Percentiles rank a stretch among this genome's conserved stretches.
Conservation (phyloP, 768 basidiomycete genomes). For the Pleurotus sapidus region DNA sequence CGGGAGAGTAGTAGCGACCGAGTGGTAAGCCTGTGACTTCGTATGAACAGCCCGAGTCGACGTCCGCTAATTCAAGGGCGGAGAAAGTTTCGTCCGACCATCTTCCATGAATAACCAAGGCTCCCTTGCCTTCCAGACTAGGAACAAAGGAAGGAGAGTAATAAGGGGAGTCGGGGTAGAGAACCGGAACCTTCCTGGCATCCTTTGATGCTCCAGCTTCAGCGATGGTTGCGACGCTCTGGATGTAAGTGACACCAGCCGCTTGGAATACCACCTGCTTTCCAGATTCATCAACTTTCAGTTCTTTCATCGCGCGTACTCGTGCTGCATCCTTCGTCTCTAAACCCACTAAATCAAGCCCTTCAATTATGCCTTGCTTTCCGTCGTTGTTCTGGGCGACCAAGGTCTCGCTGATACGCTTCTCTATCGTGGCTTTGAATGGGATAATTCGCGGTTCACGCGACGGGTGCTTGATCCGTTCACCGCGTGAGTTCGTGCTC, state of each 20-base stretch:
- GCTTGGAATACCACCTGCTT: constrained; percentile 60
- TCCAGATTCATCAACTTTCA: constrained; percentile 55
- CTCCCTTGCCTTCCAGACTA: constrained; percentile 28
- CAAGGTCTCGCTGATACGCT: constrained; percentile 62
- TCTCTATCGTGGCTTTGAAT: constrained; percentile 63
- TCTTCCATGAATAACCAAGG: constrained; percentile 56
- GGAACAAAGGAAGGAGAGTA: constrained; percentile 70
- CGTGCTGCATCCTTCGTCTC: constrained; percentile 56
- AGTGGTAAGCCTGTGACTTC: constrained; percentile 56
- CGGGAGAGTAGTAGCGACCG: constrained; percentile 63
- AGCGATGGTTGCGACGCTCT: constrained; percentile 28
- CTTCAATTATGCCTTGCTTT: constrained; percentile 6
- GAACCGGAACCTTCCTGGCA: constrained; percentile 42
- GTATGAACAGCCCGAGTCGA: constrained; percentile 38
- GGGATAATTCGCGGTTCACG: constrained; percentile 45
- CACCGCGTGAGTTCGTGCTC: constrained; percentile 45
- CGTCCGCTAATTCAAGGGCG: constrained; percentile 61
- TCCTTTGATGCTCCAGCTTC: constrained; percentile 14
- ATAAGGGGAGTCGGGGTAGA: constrained; percentile 47
- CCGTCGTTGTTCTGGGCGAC: constrained; percentile 26
- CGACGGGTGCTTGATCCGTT: constrained; percentile 36
- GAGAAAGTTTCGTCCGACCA: constrained; percentile 69
- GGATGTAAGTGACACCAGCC: constrained; percentile 57
- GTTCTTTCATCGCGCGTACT: constrained; percentile 59
- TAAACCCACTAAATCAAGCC: constrained; percentile 43